phyloP scores from a whole-genome alignment of 1,284 basidiomycete species.

The Vanrija sp. region DNA sequence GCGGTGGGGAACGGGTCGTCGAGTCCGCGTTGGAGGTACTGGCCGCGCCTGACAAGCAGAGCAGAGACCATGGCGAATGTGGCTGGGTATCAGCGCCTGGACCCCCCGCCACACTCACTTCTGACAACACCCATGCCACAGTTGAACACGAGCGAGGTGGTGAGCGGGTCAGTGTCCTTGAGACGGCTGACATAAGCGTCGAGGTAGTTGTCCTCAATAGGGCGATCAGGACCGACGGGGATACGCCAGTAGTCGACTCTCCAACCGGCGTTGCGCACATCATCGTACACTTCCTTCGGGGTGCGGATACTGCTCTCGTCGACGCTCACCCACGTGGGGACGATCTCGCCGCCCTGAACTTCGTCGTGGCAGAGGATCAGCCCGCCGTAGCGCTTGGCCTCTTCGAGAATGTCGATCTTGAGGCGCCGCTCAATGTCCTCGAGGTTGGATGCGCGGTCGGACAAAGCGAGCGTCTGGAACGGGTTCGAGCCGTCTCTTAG shows the following conservation, averaged over 20 bases:
- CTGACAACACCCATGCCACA: conserved; percentile 97
- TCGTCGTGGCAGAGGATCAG: conserved; percentile 84
- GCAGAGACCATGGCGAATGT: conserved; percentile 98
- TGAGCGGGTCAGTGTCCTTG: conserved; percentile 71
- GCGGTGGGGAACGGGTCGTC: conserved; percentile 64
- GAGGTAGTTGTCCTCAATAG: conserved; percentile 91
- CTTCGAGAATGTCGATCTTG: conserved; percentile 89
- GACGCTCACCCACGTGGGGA: conserved; percentile 93
- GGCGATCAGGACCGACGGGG: conserved; percentile 84
- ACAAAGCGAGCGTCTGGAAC: conserved; percentile 72
- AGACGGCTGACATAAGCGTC: conserved; percentile 88
- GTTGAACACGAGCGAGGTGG: conserved; percentile 85
- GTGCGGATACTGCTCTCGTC: conserved; percentile 82
- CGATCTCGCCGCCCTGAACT: conserved; percentile 70
- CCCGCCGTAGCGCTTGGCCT: conserved; percentile 80
- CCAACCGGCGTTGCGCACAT: conserved; percentile 79
- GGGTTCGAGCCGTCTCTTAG: conserved; percentile 88
- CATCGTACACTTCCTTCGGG: conserved; percentile 78
- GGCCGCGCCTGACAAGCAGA: conserved; percentile 78
- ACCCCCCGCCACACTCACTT: conserved; percentile 46
- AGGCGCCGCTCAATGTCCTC: conserved; percentile 90
- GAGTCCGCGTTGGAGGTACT: conserved; percentile 70
- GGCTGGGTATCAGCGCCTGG: conserved; percentile 43
- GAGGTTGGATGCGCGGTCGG: conserved; percentile 88
- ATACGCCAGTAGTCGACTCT: conserved; percentile 82